A percentile compares a stretch with the other conserved stretches of the same genome.
Evolutionary conservation across 306 rosid genomes (phyloP).

Genomic region (Vigna trinervia): DNA sequence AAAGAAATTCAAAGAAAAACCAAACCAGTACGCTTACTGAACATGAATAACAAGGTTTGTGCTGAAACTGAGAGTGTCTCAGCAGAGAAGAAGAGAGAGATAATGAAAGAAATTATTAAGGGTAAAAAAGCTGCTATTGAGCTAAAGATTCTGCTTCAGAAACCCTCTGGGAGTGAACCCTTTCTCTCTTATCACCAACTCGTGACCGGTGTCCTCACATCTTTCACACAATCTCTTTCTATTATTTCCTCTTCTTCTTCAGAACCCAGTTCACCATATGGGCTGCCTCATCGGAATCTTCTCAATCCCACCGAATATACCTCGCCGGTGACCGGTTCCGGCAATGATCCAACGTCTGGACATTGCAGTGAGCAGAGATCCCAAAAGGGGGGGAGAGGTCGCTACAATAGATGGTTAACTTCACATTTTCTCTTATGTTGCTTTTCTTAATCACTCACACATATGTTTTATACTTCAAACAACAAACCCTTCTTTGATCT

Average conservation of each 20-base stretch:
- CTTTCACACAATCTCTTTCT: constrained; percentile 54
- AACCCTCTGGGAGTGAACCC: constrained; percentile 13
- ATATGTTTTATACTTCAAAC: not conserved
- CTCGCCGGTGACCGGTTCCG: constrained; percentile 41
- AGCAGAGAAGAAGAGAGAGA: constrained; percentile 14
- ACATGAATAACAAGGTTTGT: not conserved
- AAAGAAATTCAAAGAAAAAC: not conserved
- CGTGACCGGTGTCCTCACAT: constrained; percentile 38
- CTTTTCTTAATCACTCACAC: not conserved
- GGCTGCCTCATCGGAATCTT: not conserved
- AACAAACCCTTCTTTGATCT: not conserved
- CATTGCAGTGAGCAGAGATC: constrained; percentile 38
- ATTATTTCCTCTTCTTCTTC: constrained; percentile 21
- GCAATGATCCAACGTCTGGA: constrained; percentile 25
- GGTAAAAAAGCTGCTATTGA: constrained; percentile 55
- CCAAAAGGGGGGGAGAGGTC: constrained; percentile 58
- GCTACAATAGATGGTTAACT: constrained; percentile 73
- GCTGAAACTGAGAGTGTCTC: constrained; percentile 29
- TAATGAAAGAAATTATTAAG: constrained; percentile 41
- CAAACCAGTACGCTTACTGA: not conserved
- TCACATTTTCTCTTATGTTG: not conserved
- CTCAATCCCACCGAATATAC: not conserved
- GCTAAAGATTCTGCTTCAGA: constrained; percentile 54
- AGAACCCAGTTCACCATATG: not conserved
- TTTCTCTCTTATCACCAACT: constrained; percentile 50